These are phyloP conservation scores for Candida palmyrensis DNA, from an alignment of 805 yeast genomes.

Conservation along the genomic window DNA sequence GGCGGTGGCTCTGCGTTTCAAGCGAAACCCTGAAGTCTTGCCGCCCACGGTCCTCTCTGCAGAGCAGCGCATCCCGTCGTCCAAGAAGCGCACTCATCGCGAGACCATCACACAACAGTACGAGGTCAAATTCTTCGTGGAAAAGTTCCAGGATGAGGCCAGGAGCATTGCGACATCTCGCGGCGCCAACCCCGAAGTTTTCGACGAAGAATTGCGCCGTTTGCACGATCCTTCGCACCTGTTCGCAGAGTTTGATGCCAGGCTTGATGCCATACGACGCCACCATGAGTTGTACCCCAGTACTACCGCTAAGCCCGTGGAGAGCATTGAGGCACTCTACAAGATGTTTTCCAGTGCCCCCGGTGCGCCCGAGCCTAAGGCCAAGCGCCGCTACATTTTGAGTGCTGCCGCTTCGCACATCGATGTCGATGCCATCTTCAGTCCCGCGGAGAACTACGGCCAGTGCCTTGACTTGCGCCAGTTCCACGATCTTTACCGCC, in stretches of 20 bases:
- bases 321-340: conserved; percentile 13
- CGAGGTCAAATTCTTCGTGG: conserved; percentile 52
- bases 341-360: conserved; percentile 21
- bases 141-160: conserved; percentile 33
- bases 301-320: conserved; percentile 5
- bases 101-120: conserved; percentile 60
- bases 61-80: conserved; percentile 7
- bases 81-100: conserved; percentile 39
- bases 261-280: conserved; percentile 4
- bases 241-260: conserved; percentile 12
- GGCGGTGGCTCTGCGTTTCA: conserved; percentile 59
- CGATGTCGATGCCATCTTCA: conserved; percentile 45
- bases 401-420: conserved; percentile 48
- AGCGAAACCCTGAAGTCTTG: conserved; percentile 54
- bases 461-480: conserved; percentile 52
- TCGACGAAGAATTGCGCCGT: conserved; percentile 7
- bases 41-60: conserved; percentile 12
- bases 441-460: conserved; percentile 61
- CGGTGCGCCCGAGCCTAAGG: conserved; percentile 12
- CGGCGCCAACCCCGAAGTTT: conserved; percentile 1
- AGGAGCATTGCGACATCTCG: conserved; percentile 5
- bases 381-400: conserved; percentile 33
- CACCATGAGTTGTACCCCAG: conserved; percentile 4
- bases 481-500: conserved; percentile 11
- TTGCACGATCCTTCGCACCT: conserved; percentile 11